Evolutionary conservation across 164 flowering plant genomes (phyloP).

Genomic region (Stephania cephalantha): DNA sequence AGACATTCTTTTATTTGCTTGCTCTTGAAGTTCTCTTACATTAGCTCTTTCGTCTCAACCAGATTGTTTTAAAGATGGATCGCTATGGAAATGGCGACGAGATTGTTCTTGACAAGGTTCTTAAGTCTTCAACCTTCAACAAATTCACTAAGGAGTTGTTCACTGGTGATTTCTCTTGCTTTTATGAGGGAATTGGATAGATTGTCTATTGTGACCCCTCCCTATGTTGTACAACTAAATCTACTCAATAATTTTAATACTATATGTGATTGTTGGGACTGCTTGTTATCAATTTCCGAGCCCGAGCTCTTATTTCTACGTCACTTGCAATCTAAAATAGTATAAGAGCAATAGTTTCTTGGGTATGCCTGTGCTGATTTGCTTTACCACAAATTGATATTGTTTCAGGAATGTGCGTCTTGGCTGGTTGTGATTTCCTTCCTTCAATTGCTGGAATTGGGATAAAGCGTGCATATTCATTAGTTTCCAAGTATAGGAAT

Average conservation of each 20-base stretch:
- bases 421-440: constrained; percentile 89
- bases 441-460: constrained; percentile 79
- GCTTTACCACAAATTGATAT: not conserved
- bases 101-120: constrained; percentile 47
- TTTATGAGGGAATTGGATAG: not conserved
- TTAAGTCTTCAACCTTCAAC: constrained; percentile 51
- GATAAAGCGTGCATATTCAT: constrained; percentile 50
- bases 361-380: not conserved
- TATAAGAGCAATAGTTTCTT: no score
- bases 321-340: no score
- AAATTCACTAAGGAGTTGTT: constrained; percentile 48
- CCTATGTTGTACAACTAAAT: not conserved
- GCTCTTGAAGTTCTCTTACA: not conserved
- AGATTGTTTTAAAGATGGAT: constrained; percentile 82
- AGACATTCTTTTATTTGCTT: not conserved
- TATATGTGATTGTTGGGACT: not conserved
- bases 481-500: constrained; percentile 65
- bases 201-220: not conserved
- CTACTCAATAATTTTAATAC: not conserved
- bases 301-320: no score
- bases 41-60: constrained; percentile 7
- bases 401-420: constrained; percentile 76
- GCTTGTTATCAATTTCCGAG: no score
- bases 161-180: constrained; percentile 33
- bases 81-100: constrained; percentile 74